Conservation (phyloP, 371 early-diverging fungal genomes). For the Syncephalis fuscata region DNA sequence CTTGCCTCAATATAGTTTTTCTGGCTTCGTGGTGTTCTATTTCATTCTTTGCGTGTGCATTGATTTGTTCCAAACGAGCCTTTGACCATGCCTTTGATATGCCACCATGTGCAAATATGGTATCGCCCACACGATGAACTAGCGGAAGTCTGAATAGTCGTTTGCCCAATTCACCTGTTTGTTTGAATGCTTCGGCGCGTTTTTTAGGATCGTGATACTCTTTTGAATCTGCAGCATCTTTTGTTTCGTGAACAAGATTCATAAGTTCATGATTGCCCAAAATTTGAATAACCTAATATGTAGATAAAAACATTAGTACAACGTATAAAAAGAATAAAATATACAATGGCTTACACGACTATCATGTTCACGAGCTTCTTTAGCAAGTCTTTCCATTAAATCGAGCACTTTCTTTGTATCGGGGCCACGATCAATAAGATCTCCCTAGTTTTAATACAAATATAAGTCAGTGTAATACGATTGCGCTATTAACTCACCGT, state of each 20-base stretch:
- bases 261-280: conserved; percentile 56
- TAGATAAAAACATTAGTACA: too few species aligned
- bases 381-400: conserved; percentile 26
- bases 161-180: conserved; percentile 44
- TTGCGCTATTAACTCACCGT: too few species aligned
- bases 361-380: conserved; percentile 34
- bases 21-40: conserved; percentile 9
- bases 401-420: conserved; percentile 50
- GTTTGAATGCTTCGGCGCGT: conserved; percentile 29
- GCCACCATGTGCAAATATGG: conserved; percentile 60
- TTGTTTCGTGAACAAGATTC: conserved; percentile 44
- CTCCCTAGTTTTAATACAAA: conserved; percentile 24
- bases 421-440: conserved; percentile 49
- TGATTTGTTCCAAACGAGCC: conserved; percentile 33
- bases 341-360: conserved; percentile 10
- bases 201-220: too few species aligned
- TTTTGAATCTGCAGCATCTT: too few species aligned
- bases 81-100: conserved; percentile 25
- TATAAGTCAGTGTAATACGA: too few species aligned
- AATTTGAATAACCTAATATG: conserved; percentile 23
- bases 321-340: too few species aligned
- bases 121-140: conserved; percentile 30
- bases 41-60: conserved; percentile 11
- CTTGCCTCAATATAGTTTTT: neutral
- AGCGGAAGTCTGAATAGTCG: conserved; percentile 28